A percentile compares a stretch with the other conserved stretches of the same genome.
phyloP scores from a whole-genome alignment of 495 filamentous ascomycete genomes.

The Daldinia loculata region DNA sequence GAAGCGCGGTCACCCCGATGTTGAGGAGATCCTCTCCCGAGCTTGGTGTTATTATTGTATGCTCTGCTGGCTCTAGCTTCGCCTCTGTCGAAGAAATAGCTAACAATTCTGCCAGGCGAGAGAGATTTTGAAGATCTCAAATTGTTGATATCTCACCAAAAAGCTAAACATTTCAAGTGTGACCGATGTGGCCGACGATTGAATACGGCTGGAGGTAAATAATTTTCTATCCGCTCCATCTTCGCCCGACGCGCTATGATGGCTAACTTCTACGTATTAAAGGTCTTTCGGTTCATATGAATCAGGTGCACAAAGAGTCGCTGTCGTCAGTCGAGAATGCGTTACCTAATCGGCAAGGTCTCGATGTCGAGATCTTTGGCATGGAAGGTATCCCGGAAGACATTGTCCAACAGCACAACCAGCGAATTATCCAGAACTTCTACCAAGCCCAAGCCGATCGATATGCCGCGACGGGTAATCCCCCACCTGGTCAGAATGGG shows the following conservation, averaged over 20 bases:
- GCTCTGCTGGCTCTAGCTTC: constrained; percentile 26
- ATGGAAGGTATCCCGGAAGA: constrained; percentile 97
- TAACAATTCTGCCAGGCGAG: constrained; percentile 64
- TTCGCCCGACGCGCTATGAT: constrained; percentile 5
- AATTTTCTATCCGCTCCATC: background rate
- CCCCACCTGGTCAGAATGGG: constrained; percentile 65
- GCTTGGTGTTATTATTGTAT: constrained; percentile 98
- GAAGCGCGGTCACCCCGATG: constrained; percentile 81
- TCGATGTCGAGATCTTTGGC: constrained; percentile 96
- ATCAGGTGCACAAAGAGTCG: constrained; percentile 96
- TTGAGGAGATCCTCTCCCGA: constrained; percentile 85
- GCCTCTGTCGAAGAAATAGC: constrained; percentile 7
- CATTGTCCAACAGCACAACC: constrained; percentile 79
- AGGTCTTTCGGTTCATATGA: constrained; percentile 97
- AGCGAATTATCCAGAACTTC: constrained; percentile 82
- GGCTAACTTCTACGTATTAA: constrained; percentile 38
- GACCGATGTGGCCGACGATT: constrained; percentile 85
- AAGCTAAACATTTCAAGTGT: constrained; percentile 98
- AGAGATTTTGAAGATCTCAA: constrained; percentile 97
- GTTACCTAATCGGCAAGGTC: constrained; percentile 77
- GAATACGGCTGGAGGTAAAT: constrained; percentile 92
- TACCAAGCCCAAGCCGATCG: constrained; percentile 86
- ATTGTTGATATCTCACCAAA: constrained; percentile 95
- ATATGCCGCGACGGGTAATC: constrained; percentile 83
- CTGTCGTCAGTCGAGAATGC: constrained; percentile 90